Base-by-base conservation (phyloP, 1,284 basidiomycete genomes). In the Ceratobasidium sp. region DNA sequence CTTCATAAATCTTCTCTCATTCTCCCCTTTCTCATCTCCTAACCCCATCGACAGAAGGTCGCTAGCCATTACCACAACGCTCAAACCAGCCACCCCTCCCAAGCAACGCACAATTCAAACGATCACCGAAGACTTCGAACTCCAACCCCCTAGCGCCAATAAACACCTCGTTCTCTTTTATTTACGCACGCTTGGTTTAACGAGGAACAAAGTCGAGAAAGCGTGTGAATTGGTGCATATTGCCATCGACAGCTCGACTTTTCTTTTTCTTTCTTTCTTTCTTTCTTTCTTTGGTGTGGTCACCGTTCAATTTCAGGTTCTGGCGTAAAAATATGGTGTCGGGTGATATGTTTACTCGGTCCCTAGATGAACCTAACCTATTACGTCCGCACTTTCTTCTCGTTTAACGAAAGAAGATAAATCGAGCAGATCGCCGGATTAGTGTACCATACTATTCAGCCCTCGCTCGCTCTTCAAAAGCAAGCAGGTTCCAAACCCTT, bases 121-220 rank as follows among this genome's bases (percentile, higher is more conserved):
- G 87, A 85, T 90, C 78, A 86, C 87, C 77, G 87, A 93, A 81
- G 93, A 94, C 33, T 98, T 99, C 90, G 95, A 93, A 85, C 93
- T 99, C 78, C 97, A 99, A 87, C 99, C 97, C 44, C 92, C 91
- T 76, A 98, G 98, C 75, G 96, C 96, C 17, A 97, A 99, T 84
- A 99, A 97, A 89, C 98, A 99, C 85, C 91, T 99, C 77, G 92
- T 99, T 75, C 93, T 99, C 64, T 99, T 97, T 97, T 98, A 99
- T 83, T 88, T 99, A 77, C 91, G 98, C 69, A 98, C 98, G 31
- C 89, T 98, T 79, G 94, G 95, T 73, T 87, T 99, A 81, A 99
- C 98, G 29, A 97, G 98, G 75, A 95, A 92, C 87, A 99, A 99
- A 87, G 91, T 99, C 76, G 97, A 98, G 88, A 99, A 98, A 89